Conservation (phyloP, 441 rosid genomes). For the Erodium texanum region DNA sequence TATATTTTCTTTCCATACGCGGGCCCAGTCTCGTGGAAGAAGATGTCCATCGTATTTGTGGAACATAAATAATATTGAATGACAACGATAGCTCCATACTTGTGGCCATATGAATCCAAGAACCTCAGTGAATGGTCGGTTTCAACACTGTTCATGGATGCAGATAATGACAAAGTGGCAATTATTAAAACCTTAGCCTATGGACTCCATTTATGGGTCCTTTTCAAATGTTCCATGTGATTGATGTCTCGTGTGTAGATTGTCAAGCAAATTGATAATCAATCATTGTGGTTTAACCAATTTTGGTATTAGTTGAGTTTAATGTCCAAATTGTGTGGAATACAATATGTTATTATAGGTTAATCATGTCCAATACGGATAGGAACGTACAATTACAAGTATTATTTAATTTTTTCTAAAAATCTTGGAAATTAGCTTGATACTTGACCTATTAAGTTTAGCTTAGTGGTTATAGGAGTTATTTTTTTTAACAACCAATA, state of each 20-base stretch:
- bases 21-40: background rate
- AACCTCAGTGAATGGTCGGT: background rate
- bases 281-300: background rate
- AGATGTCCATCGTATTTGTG: background rate
- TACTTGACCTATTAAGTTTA: no score
- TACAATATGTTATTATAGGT: no score
- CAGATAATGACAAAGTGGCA: background rate
- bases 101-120: background rate
- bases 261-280: background rate
- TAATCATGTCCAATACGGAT: no score
- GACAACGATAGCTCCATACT: background rate
- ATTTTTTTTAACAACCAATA: no score
- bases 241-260: background rate
- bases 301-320: background rate
- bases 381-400: no score
- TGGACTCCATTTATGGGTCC: background rate
- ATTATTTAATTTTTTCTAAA: no score
- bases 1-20: background rate
- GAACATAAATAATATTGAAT: background rate
- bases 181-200: background rate
- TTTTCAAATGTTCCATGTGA: background rate
- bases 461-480: no score
- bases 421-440: no score
- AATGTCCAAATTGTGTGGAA: no score
- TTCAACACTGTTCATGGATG: background rate